These are phyloP conservation scores for Scolecobasidium constrictum DNA, from an alignment of 2,329 filamentous ascomycete species.

Conservation along the genomic window DNA sequence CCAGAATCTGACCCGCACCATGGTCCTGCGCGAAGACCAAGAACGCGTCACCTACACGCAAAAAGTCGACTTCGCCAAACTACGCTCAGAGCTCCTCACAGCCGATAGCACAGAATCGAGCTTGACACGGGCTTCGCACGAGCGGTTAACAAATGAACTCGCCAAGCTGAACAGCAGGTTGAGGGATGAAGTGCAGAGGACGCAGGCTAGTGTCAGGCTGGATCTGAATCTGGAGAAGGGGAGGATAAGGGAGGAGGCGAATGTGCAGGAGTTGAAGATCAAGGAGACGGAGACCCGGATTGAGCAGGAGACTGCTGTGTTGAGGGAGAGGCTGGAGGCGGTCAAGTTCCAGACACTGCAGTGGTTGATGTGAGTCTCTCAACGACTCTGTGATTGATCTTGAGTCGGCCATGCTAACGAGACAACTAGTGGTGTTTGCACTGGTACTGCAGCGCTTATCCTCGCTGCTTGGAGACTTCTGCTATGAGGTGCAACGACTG, in stretches of 20 bases:
- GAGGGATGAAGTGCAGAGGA: constrained; percentile 86
- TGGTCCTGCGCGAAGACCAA: constrained; percentile 92
- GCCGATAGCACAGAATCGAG: constrained; percentile 86
- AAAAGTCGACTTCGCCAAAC: constrained; percentile 96
- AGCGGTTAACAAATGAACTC: constrained; percentile 86
- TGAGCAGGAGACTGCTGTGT: constrained; percentile 86
- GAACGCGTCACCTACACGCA: constrained; percentile 68
- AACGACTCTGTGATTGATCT: too few species aligned
- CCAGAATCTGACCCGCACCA: constrained; percentile 91
- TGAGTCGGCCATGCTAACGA: too few species aligned
- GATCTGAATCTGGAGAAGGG: constrained; percentile 97
- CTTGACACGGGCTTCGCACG: constrained; percentile 79
- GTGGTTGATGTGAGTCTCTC: constrained; percentile 78
- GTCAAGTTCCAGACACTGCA: constrained; percentile 98
- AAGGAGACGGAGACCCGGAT: constrained; percentile 98
- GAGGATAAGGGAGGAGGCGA: constrained; percentile 88
- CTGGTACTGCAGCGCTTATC: constrained; percentile 54
- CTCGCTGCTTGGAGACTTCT: constrained; percentile 56
- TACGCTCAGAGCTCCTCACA: constrained; percentile 85
- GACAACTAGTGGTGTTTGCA: constrained; percentile 47
- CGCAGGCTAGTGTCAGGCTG: constrained; percentile 82
- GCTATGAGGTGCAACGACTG: too few species aligned
- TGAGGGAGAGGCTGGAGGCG: constrained; percentile 86
- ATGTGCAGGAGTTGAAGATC: constrained; percentile 92
- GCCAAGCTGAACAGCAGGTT: constrained; percentile 84